These are phyloP conservation scores for Lepidium sativum DNA, from an alignment of 345 rosid species.

Conservation along the genomic window DNA sequence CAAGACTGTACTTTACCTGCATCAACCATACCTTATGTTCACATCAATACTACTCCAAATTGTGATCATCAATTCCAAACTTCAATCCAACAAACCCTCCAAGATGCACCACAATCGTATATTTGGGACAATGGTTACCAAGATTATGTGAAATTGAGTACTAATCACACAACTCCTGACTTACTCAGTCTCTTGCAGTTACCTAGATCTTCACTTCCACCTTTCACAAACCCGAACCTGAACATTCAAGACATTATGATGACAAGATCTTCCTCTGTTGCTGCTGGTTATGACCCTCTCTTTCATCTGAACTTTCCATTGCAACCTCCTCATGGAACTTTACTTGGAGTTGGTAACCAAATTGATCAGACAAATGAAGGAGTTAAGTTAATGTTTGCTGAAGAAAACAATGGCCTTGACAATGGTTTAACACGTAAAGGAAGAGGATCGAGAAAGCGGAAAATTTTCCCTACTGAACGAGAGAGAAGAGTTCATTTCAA, in stretches of 20 bases:
- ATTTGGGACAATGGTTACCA: conserved; percentile 33
- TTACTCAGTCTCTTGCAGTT: conserved; percentile 57
- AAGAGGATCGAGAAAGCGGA: conserved; percentile 41
- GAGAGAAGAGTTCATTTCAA: conserved; percentile 58
- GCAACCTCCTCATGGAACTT: conserved; percentile 43
- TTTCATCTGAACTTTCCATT: conserved; percentile 49
- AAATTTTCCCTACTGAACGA: conserved; percentile 50
- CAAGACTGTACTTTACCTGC: conserved; percentile 18
- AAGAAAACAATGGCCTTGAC: conserved; percentile 30
- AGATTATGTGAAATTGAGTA: conserved; percentile 17
- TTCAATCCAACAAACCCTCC: conserved; percentile 22
- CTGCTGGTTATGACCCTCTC: conserved; percentile 42
- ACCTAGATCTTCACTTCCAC: conserved; percentile 38
- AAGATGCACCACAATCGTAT: conserved; percentile 16
- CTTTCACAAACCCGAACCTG: conserved; percentile 21
- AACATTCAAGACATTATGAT: conserved; percentile 23
- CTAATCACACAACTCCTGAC: conserved; percentile 40
- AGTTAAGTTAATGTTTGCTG: conserved; percentile 14
- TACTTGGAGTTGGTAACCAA: conserved; percentile 25
- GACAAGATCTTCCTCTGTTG: conserved; percentile 28
- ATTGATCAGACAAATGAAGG: conserved; percentile 15
- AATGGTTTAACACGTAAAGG: conserved; percentile 35
- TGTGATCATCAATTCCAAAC: conserved; percentile 14
- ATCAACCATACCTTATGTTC: conserved; percentile 28
- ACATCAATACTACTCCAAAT: conserved; percentile 18